Evolutionary conservation across 2,329 filamentous ascomycete species (phyloP).

Genomic region (Gliomastix tumulicola): DNA sequence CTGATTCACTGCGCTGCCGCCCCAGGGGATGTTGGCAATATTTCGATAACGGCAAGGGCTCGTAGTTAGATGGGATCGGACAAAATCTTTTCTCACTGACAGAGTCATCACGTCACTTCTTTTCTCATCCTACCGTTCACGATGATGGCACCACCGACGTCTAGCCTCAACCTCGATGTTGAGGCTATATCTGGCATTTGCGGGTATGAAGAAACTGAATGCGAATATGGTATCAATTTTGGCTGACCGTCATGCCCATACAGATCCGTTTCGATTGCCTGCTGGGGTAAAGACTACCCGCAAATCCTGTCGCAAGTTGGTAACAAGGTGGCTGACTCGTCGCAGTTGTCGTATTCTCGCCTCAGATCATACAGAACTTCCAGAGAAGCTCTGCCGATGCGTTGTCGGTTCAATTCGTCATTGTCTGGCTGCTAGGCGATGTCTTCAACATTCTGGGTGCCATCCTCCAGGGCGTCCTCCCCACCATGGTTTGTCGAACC

Average conservation of each 20-base stretch:
- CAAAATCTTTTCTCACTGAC: no score
- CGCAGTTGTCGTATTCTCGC: conserved; percentile 84
- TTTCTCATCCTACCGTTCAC: no score
- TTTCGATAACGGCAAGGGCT: no score
- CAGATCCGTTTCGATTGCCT: conserved; percentile 91
- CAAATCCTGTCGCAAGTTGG: neutral
- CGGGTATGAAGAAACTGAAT: conserved; percentile 45
- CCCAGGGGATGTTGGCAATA: no score
- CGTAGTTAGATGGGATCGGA: no score
- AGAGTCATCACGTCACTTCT: no score
- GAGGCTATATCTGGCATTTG: conserved; percentile 90
- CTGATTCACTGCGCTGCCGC: no score
- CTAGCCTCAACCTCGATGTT: conserved; percentile 67
- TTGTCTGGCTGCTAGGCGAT: conserved; percentile 90
- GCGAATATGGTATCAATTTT: neutral
- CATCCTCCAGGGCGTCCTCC: conserved; percentile 81
- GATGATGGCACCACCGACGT: conserved; percentile 51
- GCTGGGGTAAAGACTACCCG: conserved; percentile 53
- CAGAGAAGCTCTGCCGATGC: conserved; percentile 78
- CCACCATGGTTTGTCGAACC: conserved; percentile 78
- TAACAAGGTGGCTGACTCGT: conserved; percentile 2
- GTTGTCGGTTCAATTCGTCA: conserved; percentile 83
- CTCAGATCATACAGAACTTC: conserved; percentile 95
- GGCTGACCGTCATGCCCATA: conserved; percentile 7
- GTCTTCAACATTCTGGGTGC: conserved; percentile 96